phyloP scores from a whole-genome alignment of 306 rosid species.

The Fragaria ananassa region DNA sequence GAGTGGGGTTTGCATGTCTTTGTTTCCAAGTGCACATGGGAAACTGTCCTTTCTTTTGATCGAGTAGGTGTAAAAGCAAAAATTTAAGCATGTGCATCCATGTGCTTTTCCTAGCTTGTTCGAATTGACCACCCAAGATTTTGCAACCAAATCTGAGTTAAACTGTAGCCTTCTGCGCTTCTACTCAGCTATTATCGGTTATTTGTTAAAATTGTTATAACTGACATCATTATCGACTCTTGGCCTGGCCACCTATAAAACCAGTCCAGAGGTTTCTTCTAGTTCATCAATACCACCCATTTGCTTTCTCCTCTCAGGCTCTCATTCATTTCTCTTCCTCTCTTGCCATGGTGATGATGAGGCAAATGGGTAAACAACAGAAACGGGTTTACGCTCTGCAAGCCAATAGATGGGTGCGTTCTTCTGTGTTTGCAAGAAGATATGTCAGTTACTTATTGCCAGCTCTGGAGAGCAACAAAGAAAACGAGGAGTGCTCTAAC shows the following conservation, averaged over 20 bases:
- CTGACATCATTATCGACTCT: background rate
- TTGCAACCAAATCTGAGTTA: slow-evolving; percentile 28
- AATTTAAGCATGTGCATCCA: slow-evolving; percentile 67
- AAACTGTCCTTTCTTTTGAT: slow-evolving; percentile 38
- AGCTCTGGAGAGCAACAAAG: slow-evolving; percentile 45
- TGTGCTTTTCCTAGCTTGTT: slow-evolving; percentile 43
- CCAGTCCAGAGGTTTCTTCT: background rate
- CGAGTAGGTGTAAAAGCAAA: slow-evolving; percentile 38
- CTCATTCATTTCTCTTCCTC: background rate
- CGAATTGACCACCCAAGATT: slow-evolving; percentile 36
- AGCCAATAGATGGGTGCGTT: slow-evolving; percentile 34
- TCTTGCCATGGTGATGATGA: slow-evolving; percentile 28
- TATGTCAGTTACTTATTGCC: slow-evolving; percentile 50
- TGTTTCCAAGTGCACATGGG: slow-evolving; percentile 69
- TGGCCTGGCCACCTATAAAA: background rate
- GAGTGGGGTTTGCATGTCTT: slow-evolving; percentile 55
- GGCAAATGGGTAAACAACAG: slow-evolving; percentile 35
- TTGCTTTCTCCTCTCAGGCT: too few species aligned
- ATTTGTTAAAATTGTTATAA: background rate
- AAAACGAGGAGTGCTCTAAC: slow-evolving; percentile 11
- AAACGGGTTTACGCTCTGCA: slow-evolving; percentile 46
- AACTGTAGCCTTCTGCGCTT: background rate
- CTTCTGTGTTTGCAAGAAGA: slow-evolving; percentile 43
- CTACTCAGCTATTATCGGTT: background rate
- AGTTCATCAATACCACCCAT: background rate